These are phyloP conservation scores for Trichoderma atroviride DNA, from an alignment of 2,329 filamentous ascomycete genomes.

Conservation along the genomic window DNA sequence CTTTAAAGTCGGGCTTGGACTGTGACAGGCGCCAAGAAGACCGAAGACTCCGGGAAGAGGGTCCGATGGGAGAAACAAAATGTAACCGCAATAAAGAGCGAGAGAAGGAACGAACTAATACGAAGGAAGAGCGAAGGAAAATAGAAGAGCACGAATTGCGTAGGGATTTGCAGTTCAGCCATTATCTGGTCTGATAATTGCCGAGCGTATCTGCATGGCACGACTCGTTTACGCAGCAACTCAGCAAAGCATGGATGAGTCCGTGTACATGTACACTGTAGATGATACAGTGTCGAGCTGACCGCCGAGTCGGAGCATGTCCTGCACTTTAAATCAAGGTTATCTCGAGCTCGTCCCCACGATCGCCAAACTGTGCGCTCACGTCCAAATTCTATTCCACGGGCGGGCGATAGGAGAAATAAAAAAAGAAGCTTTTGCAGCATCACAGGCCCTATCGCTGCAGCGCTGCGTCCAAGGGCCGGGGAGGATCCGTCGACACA, in stretches of 20 bases:
- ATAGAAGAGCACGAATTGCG: not conserved
- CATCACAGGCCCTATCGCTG: not conserved
- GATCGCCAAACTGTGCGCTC: conserved; percentile 4
- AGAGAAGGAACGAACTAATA: not conserved
- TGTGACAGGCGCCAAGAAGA: not conserved
- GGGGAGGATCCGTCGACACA: not conserved
- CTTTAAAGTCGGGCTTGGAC: not conserved
- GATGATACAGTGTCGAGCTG: not conserved
- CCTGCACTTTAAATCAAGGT: conserved; percentile 21
- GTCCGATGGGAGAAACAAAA: not conserved
- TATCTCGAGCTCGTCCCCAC: conserved; percentile 9
- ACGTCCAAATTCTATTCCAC: not conserved
- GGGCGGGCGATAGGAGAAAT: not conserved
- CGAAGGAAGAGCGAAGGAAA: not conserved
- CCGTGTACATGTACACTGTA: not conserved
- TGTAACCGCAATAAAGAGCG: not conserved
- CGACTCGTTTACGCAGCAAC: not conserved
- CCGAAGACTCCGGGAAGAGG: not conserved
- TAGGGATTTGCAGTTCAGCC: not conserved
- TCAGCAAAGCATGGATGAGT: not conserved
- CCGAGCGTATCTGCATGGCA: not conserved
- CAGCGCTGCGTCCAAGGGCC: not conserved
- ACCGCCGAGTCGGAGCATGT: not conserved
- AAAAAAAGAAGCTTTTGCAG: not conserved
- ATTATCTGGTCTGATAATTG: not conserved